A percentile compares a stretch with the other conserved stretches of the same genome.
phyloP scores from a whole-genome alignment of 495 filamentous ascomycete species.

The Penicillium coffeae region DNA sequence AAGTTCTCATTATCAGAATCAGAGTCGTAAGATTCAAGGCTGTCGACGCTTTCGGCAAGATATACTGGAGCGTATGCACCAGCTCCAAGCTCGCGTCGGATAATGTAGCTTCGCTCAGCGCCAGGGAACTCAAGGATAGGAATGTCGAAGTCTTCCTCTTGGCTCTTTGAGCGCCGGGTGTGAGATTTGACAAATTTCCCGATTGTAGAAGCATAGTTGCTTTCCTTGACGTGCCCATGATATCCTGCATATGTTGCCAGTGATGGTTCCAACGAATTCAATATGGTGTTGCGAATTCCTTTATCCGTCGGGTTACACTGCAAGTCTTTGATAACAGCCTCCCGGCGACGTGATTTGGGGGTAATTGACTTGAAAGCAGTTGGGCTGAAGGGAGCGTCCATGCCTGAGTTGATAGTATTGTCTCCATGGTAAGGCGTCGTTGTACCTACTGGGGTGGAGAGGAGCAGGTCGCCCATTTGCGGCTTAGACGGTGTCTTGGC shows the following conservation, averaged over 20 bases:
- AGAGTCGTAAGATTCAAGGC: conserved; percentile 32
- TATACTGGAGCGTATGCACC: conserved; percentile 96
- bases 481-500: conserved; percentile 71
- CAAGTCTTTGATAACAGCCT: conserved; percentile 70
- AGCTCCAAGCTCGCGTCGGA: conserved; percentile 85
- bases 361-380: conserved; percentile 45
- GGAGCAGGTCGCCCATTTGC: conserved; percentile 34
- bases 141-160: conserved; percentile 51
- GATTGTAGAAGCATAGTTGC: conserved; percentile 66
- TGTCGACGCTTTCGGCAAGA: conserved; percentile 69
- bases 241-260: conserved; percentile 73
- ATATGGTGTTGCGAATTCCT: conserved; percentile 65
- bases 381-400: conserved; percentile 40
- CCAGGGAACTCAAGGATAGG: conserved; percentile 67
- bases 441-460: conserved; percentile 27
- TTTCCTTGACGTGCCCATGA: conserved; percentile 59
- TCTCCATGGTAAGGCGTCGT: conserved; percentile 29
- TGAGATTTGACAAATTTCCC: conserved; percentile 70
- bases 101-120: conserved; percentile 57
- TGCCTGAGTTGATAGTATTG: conserved; percentile 29
- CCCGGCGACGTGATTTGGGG: conserved; percentile 25
- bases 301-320: conserved; percentile 88
- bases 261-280: conserved; percentile 65
- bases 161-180: conserved; percentile 56
- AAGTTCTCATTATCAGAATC: conserved; percentile 47